Conservation (phyloP, 2,329 filamentous ascomycete species). For the Chaetomium sp. region DNA sequence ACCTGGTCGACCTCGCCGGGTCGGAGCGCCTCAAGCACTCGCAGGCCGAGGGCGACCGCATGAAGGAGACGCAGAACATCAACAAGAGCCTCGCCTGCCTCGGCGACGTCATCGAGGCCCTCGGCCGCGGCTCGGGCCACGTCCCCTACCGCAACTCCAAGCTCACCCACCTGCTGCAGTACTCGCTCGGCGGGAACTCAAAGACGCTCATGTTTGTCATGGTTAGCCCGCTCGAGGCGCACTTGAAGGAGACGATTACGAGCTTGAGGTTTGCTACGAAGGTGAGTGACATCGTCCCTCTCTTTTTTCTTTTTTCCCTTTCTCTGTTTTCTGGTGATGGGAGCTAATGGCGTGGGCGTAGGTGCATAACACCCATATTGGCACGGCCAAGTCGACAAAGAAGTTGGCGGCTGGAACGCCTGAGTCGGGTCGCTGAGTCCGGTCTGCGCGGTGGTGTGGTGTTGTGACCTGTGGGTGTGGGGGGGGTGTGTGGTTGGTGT, state of each 20-base stretch:
- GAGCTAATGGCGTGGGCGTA: conserved; percentile 38
- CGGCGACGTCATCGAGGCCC: conserved; percentile 89
- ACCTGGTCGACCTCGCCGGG: conserved; percentile 92
- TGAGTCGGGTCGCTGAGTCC: conserved; percentile 10
- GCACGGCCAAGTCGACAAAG: conserved; percentile 77
- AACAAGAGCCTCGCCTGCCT: conserved; percentile 92
- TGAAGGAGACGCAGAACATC: conserved; percentile 96
- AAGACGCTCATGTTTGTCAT: conserved; percentile 99
- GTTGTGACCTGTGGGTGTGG: background rate
- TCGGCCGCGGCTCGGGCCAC: conserved; percentile 82
- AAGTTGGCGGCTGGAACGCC: conserved; percentile 48
- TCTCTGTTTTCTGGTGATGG: background rate
- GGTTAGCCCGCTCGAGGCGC: conserved; percentile 88
- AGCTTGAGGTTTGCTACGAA: conserved; percentile 96
- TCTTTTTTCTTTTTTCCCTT: conserved; percentile 25
- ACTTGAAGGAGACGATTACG: conserved; percentile 89
- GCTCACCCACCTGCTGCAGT: conserved; percentile 92
- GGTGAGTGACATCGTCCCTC: no score
- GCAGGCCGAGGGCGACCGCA: conserved; percentile 79
- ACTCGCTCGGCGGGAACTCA: conserved; percentile 89
- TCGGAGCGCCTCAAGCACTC: conserved; percentile 89
- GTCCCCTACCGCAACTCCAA: conserved; percentile 96
- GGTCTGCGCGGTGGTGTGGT: background rate
- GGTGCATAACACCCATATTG: conserved; percentile 89
- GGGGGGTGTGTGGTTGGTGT: background rate